A percentile compares a stretch with the other conserved stretches of the same genome.
phyloP scores from a whole-genome alignment of 306 rosid species.

The Casuarina equisetifolia region DNA sequence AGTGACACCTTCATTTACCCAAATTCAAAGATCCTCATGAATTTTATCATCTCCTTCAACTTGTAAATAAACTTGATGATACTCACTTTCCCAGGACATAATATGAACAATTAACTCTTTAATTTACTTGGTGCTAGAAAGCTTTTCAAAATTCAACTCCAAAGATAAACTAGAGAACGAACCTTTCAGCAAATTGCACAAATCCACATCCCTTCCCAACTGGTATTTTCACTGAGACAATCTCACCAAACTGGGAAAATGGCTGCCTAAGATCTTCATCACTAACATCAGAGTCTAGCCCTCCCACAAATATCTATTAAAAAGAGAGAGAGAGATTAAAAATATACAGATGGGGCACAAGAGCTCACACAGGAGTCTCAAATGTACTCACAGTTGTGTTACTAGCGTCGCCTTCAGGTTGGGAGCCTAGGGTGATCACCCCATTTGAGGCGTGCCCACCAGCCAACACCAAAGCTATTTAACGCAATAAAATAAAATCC shows the following conservation, averaged over 20 bases:
- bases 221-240: slow-evolving; percentile 92
- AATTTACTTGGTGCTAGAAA: not conserved
- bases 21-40: not conserved
- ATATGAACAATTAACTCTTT: not conserved
- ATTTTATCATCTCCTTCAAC: not conserved
- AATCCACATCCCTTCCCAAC: slow-evolving; percentile 96
- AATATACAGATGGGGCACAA: slow-evolving; percentile 11
- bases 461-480: slow-evolving; percentile 83
- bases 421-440: slow-evolving; percentile 68
- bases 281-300: slow-evolving; percentile 88
- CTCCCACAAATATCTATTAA: slow-evolving; percentile 92
- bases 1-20: not conserved
- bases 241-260: slow-evolving; percentile 84
- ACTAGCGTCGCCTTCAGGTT: slow-evolving; percentile 71
- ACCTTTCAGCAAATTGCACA: slow-evolving; percentile 97
- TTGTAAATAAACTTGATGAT: not conserved
- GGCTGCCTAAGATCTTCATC: slow-evolving; percentile 94
- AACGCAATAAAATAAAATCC: slow-evolving; percentile 8
- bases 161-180: not conserved
- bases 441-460: slow-evolving; percentile 86
- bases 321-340: slow-evolving; percentile 19
- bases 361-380: slow-evolving; percentile 14
- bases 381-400: slow-evolving; percentile 82
- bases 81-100: not conserved
- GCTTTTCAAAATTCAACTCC: not conserved